These are phyloP conservation scores for Nigrograna mackinnonii DNA, from an alignment of 2,329 filamentous ascomycete species.

Conservation along the genomic window DNA sequence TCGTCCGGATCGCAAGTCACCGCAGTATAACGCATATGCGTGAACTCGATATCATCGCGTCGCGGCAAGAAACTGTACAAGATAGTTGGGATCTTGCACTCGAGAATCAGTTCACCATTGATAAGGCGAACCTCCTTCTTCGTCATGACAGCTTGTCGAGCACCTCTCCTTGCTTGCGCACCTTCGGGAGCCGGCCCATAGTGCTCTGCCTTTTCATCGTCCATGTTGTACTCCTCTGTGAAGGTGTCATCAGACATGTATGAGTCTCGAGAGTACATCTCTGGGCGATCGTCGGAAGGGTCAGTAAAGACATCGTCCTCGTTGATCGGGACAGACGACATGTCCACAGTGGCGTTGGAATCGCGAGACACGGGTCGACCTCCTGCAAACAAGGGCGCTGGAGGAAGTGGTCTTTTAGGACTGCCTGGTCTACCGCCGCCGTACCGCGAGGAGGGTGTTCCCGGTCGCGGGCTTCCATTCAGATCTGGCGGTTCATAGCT, in stretches of 20 bases:
- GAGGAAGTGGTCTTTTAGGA: slow-evolving; percentile 82
- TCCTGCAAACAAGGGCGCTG: slow-evolving; percentile 79
- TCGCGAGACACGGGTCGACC: slow-evolving; percentile 51
- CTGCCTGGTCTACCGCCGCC: slow-evolving; percentile 78
- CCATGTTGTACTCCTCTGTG: slow-evolving; percentile 49
- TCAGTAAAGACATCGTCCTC: slow-evolving; percentile 73
- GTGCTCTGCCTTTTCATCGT: slow-evolving; percentile 68
- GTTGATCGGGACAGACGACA: slow-evolving; percentile 71
- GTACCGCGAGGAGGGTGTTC: slow-evolving; percentile 87
- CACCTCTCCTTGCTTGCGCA: slow-evolving; percentile 84
- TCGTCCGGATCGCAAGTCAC: slow-evolving; percentile 98
- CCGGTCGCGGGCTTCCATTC: slow-evolving; percentile 86
- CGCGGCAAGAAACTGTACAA: slow-evolving; percentile 95
- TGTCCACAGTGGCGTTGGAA: slow-evolving; percentile 55
- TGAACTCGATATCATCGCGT: slow-evolving; percentile 93
- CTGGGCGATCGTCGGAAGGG: slow-evolving; percentile 58
- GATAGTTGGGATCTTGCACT: slow-evolving; percentile 99
- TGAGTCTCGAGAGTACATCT: slow-evolving; percentile 65
- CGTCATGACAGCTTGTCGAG: slow-evolving; percentile 82
- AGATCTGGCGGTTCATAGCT: slow-evolving; percentile 86
- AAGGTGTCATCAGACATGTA: slow-evolving; percentile 65
- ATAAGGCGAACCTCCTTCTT: slow-evolving; percentile 95
- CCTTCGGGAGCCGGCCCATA: slow-evolving; percentile 88
- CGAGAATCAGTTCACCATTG: slow-evolving; percentile 95
- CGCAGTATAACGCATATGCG: slow-evolving; percentile 97